Evolutionary conservation across 768 basidiomycete genomes (phyloP), one percentile per base, ranked within the genome.

Genomic region (Boletus barrowsii): DNA sequence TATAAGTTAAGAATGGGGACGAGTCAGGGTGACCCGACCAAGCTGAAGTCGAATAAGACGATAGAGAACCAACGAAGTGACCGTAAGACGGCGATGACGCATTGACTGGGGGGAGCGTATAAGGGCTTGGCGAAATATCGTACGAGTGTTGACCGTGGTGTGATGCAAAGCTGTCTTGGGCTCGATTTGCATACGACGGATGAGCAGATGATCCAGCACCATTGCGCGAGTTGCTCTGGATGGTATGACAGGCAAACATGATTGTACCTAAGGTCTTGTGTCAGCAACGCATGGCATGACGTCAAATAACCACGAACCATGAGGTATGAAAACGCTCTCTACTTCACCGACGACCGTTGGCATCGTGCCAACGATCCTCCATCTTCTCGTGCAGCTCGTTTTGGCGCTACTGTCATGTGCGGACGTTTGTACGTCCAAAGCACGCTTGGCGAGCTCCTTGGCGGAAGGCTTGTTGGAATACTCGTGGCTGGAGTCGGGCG

Each of bases 241-340:
- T 61, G 46, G 65, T 66, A 62, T 74, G 74, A 59, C 73, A 74
- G 29, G 75, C 75, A 53, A 74, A 74, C 63, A 75, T 75, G 55
- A 74, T 68, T 44, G 68, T 61, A 45, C 72, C 72, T 73, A 63
- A 24, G 22, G 17, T 29, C 26, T 26, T 45, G 41, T 51, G 56
- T 59, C 43, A 62, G 62, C 58, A 69, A 61, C 62, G 50, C 68
- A 67, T 70, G 68, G 63, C 44, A 57, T 70, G 71, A 71, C 70
- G 67, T 70, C 70, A 70, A 65, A 71, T 58, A 51, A 55, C 46
- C 63, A 63, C 82, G 62, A 68, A 87, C 90, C 90, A 82, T 93
- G 89, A 68, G 91, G 90, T 71, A 92, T 90, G 72, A 89, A 93
- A 58, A 93, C 86, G 72, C 88, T 91, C 68, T 92, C 90, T 29